Conservation (phyloP, 176 grass and related monocot species). For the Puccinellia tenuiflora region DNA sequence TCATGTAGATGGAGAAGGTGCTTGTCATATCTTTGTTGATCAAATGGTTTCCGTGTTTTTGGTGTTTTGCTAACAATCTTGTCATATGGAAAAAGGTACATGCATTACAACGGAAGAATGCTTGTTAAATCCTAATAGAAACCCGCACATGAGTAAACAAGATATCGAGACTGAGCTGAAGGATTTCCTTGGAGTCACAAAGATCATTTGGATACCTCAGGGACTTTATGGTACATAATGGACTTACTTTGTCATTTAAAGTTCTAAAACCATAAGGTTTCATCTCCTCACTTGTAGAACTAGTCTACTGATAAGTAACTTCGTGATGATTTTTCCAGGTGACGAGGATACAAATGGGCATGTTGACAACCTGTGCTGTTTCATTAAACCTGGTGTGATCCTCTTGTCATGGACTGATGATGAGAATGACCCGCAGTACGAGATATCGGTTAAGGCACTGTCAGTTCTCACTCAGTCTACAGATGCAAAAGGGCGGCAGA, state of each 20-base stretch:
- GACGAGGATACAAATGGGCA: slow-evolving; percentile 94
- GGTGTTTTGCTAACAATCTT: background rate
- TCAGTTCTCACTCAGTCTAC: slow-evolving; percentile 35
- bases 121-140: slow-evolving; percentile 78
- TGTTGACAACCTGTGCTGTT: slow-evolving; percentile 84
- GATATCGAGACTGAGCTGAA: slow-evolving; percentile 90
- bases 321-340: slow-evolving; percentile 32
- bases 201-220: slow-evolving; percentile 86
- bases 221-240: slow-evolving; percentile 66
- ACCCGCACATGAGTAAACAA: slow-evolving; percentile 73
- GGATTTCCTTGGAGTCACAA: slow-evolving; percentile 69
- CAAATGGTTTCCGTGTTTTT: background rate
- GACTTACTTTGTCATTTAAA: background rate
- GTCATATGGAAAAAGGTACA: slow-evolving; percentile 53
- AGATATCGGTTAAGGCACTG: slow-evolving; percentile 77
- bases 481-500: slow-evolving; percentile 54
- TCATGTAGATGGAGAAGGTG: slow-evolving; percentile 93
- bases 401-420: slow-evolving; percentile 81
- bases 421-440: slow-evolving; percentile 60
- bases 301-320: background rate
- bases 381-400: slow-evolving; percentile 68
- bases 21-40: background rate
- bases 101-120: slow-evolving; percentile 97
- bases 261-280: background rate
- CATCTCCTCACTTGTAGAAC: background rate